phyloP scores from a whole-genome alignment of 192 early-diverging fungal species.

The Linderina pennispora region DNA sequence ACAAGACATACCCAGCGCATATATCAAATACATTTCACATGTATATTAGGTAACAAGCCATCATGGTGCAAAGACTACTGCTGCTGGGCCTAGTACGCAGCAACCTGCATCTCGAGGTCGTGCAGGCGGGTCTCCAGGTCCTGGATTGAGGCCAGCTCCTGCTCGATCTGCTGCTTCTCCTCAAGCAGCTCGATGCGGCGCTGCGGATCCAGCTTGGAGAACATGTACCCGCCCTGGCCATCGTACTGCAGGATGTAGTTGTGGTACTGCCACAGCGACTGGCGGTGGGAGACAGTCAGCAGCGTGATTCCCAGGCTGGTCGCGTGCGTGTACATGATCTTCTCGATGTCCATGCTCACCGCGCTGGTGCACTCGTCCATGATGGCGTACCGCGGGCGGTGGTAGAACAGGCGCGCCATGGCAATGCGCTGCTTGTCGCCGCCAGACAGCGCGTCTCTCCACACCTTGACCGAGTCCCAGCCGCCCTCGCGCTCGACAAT shows the following conservation, averaged over 20 bases:
- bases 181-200: constrained; percentile 82
- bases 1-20: too few species aligned
- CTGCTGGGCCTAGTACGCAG: constrained; percentile 14
- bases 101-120: constrained; percentile 21
- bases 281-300: constrained; percentile 92
- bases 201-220: constrained; percentile 84
- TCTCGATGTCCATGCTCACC: constrained; percentile 93
- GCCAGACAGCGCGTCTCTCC: constrained; percentile 91
- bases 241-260: constrained; percentile 93
- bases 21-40: too few species aligned
- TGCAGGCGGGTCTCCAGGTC: constrained; percentile 34
- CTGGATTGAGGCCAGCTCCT: constrained; percentile 27
- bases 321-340: constrained; percentile 82
- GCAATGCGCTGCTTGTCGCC: constrained; percentile 95
- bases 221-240: constrained; percentile 94
- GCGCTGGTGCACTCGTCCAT: constrained; percentile 91
- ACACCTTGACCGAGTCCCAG: constrained; percentile 79
- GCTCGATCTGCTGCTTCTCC: constrained; percentile 76
- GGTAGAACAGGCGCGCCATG: constrained; percentile 97
- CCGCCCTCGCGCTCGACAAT: constrained; percentile 90
- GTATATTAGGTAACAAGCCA: too few species aligned
- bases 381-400: constrained; percentile 91
- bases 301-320: constrained; percentile 80
- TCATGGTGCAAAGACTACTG: too few species aligned
- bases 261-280: constrained; percentile 96